Evolutionary conservation across 805 yeast species (phyloP).

Genomic region (Yamadazyma sp.): DNA sequence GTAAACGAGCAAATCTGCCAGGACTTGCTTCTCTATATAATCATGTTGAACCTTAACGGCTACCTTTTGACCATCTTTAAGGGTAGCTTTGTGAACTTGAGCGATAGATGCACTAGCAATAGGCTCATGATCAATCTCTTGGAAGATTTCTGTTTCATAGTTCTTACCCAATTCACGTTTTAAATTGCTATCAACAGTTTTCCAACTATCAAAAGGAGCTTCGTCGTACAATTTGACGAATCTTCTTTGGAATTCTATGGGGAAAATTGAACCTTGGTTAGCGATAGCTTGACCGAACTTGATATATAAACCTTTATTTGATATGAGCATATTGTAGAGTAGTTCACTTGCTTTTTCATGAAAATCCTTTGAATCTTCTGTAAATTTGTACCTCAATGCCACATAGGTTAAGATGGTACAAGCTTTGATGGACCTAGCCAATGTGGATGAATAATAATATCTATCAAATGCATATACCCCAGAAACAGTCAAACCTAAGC

Average conservation of each 20-base stretch:
- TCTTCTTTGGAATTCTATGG: constrained; percentile 57
- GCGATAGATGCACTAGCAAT: constrained; percentile 77
- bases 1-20: constrained; percentile 61
- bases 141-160: constrained; percentile 30
- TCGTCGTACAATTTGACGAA: constrained; percentile 60
- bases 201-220: constrained; percentile 63
- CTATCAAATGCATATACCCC: constrained; percentile 7
- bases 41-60: constrained; percentile 69
- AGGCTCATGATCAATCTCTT: constrained; percentile 50
- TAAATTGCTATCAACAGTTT: constrained; percentile 37
- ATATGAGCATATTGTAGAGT: constrained; percentile 25
- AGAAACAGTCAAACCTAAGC: background rate
- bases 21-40: constrained; percentile 57
- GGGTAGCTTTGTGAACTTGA: constrained; percentile 58
- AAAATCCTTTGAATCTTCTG: constrained; percentile 38
- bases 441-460: constrained; percentile 41
- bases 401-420: constrained; percentile 45
- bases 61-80: constrained; percentile 48
- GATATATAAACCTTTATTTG: constrained; percentile 54
- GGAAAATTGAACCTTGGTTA: constrained; percentile 67
- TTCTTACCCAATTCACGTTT: constrained; percentile 12
- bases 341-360: constrained; percentile 56
- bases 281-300: constrained; percentile 80
- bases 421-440: constrained; percentile 52
- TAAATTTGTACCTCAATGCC: constrained; percentile 57